These are phyloP conservation scores for Chalaropsis ovoidea DNA, from an alignment of 2,329 filamentous ascomycete genomes.

Conservation along the genomic window DNA sequence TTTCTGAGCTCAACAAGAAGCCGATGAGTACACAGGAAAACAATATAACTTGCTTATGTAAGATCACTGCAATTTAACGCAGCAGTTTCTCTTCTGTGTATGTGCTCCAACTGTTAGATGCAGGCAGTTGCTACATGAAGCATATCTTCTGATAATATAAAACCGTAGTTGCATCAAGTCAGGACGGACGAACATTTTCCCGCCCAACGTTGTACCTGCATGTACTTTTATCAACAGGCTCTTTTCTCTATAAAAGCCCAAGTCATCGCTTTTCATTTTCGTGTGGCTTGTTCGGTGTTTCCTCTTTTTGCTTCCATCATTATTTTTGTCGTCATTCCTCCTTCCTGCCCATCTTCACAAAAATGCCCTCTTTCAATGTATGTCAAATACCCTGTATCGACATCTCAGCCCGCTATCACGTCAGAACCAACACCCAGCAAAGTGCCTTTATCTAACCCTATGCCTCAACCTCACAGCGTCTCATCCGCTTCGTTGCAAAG, in stretches of 20 bases:
- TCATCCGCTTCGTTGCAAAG: conserved; percentile 62
- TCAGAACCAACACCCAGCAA: conserved; percentile 7
- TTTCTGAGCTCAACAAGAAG: too few relatives aligned
- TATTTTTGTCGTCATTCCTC: background rate
- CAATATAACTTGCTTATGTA: too few relatives aligned
- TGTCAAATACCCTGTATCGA: background rate
- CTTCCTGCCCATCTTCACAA: background rate
- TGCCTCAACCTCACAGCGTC: conserved; percentile 40
- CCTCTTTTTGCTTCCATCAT: background rate
- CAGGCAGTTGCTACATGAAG: too few relatives aligned
- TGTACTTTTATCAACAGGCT: background rate
- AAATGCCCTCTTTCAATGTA: conserved; percentile 13
- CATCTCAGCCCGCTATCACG: background rate
- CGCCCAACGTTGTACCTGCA: background rate
- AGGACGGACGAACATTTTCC: background rate
- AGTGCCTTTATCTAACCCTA: background rate
- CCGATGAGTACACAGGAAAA: too few relatives aligned
- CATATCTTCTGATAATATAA: background rate
- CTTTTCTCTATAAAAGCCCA: background rate
- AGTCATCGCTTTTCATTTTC: background rate
- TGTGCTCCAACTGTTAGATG: too few relatives aligned
- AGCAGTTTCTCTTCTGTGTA: too few relatives aligned
- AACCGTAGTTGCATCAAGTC: background rate
- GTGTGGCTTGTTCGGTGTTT: background rate
- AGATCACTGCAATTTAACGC: too few relatives aligned